These are phyloP conservation scores for Phalaenopsis equestris DNA, from an alignment of 106 monocot genomes.

Conservation along the genomic window DNA sequence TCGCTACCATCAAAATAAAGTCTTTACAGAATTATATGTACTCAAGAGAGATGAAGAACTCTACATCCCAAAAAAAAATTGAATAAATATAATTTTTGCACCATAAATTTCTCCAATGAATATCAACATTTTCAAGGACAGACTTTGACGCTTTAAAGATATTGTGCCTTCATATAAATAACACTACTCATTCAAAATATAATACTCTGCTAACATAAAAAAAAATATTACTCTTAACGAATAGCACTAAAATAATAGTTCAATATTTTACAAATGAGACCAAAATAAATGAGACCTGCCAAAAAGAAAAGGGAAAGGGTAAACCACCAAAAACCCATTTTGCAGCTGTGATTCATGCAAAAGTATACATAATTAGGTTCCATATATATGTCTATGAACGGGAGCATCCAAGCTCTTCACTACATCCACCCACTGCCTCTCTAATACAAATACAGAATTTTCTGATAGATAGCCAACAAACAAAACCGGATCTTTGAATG, in stretches of 20 bases:
- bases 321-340: neutral
- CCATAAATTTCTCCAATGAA: no score
- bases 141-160: no score
- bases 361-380: constrained; percentile 31
- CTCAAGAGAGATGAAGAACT: no score
- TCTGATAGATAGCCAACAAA: constrained; percentile 71
- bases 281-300: neutral
- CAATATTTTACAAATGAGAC: neutral
- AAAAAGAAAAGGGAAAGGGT: constrained; percentile 2
- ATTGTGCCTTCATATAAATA: no score
- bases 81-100: no score
- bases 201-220: no score
- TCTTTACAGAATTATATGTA: no score
- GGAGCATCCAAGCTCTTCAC: constrained; percentile 61
- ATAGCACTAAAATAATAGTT: neutral
- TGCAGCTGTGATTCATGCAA: neutral
- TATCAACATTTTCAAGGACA: no score
- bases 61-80: no score
- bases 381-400: constrained; percentile 88
- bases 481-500: constrained; percentile 56
- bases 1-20: no score
- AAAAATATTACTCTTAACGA: no score
- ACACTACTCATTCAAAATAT: no score
- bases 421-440: constrained; percentile 81
- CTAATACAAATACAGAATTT: constrained; percentile 62